These are phyloP conservation scores for Arthrobotrys entomopaga DNA, from an alignment of 2,329 filamentous ascomycete genomes.

Conservation along the genomic window DNA sequence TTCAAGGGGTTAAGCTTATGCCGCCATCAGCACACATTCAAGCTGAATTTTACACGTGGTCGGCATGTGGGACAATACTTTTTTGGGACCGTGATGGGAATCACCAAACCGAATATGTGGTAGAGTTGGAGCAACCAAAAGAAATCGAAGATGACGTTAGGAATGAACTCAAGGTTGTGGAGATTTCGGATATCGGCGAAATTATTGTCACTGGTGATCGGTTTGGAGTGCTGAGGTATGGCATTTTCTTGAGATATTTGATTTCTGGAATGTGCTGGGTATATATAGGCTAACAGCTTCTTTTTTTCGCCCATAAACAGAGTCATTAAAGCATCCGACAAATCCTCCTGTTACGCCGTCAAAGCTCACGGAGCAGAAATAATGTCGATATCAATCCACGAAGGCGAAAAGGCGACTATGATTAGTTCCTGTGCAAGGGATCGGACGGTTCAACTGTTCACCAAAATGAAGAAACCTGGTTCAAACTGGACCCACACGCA, in stretches of 20 bases:
- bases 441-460: conserved; percentile 90
- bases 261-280: conserved; percentile 9
- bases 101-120: conserved; percentile 71
- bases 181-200: conserved; percentile 71
- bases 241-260: conserved; percentile 7
- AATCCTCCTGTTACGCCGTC: conserved; percentile 73
- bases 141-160: conserved; percentile 65
- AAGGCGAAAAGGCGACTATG: conserved; percentile 71
- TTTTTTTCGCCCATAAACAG: conserved; percentile 62
- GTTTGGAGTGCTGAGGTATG: conserved; percentile 77
- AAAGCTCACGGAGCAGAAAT: conserved; percentile 90
- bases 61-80: conserved; percentile 78
- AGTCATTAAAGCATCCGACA: conserved; percentile 72
- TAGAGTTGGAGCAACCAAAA: conserved; percentile 75
- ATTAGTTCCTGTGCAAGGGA: conserved; percentile 88
- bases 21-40: conserved; percentile 69
- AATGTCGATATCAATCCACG: conserved; percentile 79
- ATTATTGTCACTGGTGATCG: conserved; percentile 85
- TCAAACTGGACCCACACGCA: conserved; percentile 81
- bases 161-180: conserved; percentile 72
- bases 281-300: conserved; percentile 18
- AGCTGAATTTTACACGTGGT: conserved; percentile 89
- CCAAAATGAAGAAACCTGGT: conserved; percentile 61
- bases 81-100: conserved; percentile 83
- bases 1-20: conserved; percentile 78